phyloP scores from a whole-genome alignment of 2,329 filamentous ascomycete species.

The Colletotrichum noveboracense region DNA sequence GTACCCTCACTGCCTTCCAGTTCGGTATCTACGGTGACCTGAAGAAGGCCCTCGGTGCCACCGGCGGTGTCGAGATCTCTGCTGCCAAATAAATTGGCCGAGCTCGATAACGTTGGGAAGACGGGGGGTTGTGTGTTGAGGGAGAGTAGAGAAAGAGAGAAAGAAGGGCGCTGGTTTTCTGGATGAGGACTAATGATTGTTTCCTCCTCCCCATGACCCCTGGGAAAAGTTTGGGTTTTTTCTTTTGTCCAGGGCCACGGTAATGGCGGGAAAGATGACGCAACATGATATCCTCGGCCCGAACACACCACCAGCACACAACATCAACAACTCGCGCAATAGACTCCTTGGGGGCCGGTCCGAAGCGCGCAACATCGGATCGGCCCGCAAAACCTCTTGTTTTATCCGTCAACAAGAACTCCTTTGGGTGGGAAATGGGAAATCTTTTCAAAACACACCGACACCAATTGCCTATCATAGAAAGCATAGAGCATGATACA shows the following conservation, averaged over 20 bases:
- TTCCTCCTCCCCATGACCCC: neutral
- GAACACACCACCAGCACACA: neutral
- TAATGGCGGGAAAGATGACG: constrained; percentile 7
- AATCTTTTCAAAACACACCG: constrained; percentile 4
- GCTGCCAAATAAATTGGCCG: constrained; percentile 40
- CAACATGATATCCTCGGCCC: constrained; percentile 16
- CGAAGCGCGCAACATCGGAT: constrained; percentile 3
- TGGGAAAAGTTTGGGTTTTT: neutral
- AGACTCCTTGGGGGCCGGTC: constrained; percentile 1
- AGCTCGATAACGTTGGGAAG: neutral
- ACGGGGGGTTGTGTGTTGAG: neutral
- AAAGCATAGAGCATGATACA: constrained; percentile 26
- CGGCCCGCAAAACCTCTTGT: constrained; percentile 14
- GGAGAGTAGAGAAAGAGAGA: neutral
- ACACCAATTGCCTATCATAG: constrained; percentile 23
- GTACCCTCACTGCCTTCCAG: constrained; percentile 79
- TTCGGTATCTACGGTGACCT: constrained; percentile 86
- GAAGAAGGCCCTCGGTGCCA: constrained; percentile 68
- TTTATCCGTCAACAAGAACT: constrained; percentile 16
- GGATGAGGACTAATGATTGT: neutral
- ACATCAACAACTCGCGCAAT: neutral
- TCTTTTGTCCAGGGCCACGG: constrained; percentile 4
- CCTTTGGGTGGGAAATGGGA: constrained; percentile 14
- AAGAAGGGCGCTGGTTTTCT: constrained; percentile 7
- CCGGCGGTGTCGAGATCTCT: constrained; percentile 76